Evolutionary conservation across 176 grass and related monocot genomes (phyloP).

Genomic region (barley (Hordeum vulgare)): MorexV3_pseudomolecules_assembly NC_058518.1:487553753-487554252

Average conservation of each 20-base stretch:
- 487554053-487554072: constrained; percentile 24
- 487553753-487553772: too few species aligned
- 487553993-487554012: constrained; percentile 12
- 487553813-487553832: background rate
- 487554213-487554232: constrained; percentile 66
- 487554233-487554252: constrained; percentile 63
- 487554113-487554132: background rate
- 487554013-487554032: constrained; percentile 53
- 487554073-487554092: background rate
- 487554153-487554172: constrained; percentile 49
- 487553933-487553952: constrained; percentile 22
- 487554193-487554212: constrained; percentile 69
- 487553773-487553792: background rate
- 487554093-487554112: too few species aligned
- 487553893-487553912: background rate
- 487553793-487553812: background rate
- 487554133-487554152: accelerated
- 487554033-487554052: constrained; percentile 64
- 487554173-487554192: constrained; percentile 68
- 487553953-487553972: constrained; percentile 31
- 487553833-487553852: background rate
- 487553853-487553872: constrained; percentile 29
- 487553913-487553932: background rate
- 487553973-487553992: constrained; percentile 3
- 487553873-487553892: constrained; percentile 46